Conservation (phyloP, 2,329 filamentous ascomycete species). For the Apiospora sp. region DNA sequence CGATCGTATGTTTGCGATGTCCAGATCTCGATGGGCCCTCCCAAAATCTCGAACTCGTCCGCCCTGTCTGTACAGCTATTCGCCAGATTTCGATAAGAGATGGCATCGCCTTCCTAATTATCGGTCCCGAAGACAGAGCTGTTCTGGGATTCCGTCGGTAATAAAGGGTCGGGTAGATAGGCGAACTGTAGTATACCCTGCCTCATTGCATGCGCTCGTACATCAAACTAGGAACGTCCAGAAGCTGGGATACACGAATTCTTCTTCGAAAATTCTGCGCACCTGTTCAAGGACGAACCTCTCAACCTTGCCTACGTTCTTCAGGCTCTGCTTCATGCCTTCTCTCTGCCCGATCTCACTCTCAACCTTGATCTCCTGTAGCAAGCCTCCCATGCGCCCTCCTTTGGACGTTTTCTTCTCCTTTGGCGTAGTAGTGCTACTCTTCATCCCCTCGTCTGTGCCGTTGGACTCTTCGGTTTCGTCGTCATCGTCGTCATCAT, state of each 20-base stretch:
- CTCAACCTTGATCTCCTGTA: conserved; percentile 95
- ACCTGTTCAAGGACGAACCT: conserved; percentile 97
- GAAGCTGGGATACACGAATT: conserved; percentile 97
- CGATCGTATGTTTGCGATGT: conserved; percentile 7
- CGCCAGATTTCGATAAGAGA: not conserved
- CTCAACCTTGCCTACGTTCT: conserved; percentile 99
- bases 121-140: not conserved
- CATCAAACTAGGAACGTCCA: conserved; percentile 91
- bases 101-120: not conserved
- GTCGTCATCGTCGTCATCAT: conserved; percentile 41
- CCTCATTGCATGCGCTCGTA: not conserved
- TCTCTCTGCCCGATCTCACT: conserved; percentile 96
- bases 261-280: conserved; percentile 95
- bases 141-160: not conserved
- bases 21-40: not conserved
- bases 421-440: conserved; percentile 23
- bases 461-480: conserved; percentile 46
- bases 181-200: not conserved
- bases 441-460: conserved; percentile 20
- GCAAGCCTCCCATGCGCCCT: conserved; percentile 70
- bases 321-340: conserved; percentile 90
- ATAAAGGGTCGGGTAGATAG: not conserved
- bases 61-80: not conserved
- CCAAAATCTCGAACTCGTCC: not conserved
- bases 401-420: conserved; percentile 39